A percentile compares a stretch with the other conserved stretches of the same genome.
Conservation (phyloP, 75 land plant species). For the Sequoiadendron giganteum region DNA sequence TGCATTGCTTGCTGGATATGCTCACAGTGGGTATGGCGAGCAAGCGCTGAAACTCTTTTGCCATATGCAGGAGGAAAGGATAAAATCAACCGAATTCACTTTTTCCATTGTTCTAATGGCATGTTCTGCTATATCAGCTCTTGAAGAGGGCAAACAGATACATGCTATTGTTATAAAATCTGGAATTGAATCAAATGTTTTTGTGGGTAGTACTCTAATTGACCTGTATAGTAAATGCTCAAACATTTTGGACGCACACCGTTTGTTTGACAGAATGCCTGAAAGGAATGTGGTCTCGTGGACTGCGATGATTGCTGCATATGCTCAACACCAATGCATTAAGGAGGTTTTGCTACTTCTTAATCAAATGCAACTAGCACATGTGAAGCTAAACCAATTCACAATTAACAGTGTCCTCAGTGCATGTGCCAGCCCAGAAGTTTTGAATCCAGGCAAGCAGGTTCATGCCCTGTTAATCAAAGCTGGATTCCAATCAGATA, state of each 20-base stretch:
- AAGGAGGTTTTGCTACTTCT: slow-evolving; percentile 21
- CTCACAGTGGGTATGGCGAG: slow-evolving; percentile 52
- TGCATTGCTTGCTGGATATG: slow-evolving; percentile 63
- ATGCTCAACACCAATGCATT: slow-evolving; percentile 19
- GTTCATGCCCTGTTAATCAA: slow-evolving; percentile 36
- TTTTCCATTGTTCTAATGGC: slow-evolving; percentile 52
- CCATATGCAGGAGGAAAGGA: slow-evolving; percentile 41
- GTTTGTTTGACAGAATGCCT: slow-evolving; percentile 46
- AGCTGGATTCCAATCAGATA: slow-evolving; percentile 18
- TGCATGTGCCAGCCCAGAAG: slow-evolving; percentile 28
- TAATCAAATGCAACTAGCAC: slow-evolving; percentile 15
- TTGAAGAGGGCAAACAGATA: slow-evolving; percentile 51
- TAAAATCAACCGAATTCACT: slow-evolving; percentile 53
- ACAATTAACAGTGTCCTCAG: slow-evolving; percentile 28
- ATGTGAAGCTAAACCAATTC: slow-evolving; percentile 13
- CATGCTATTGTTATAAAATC: slow-evolving; percentile 42
- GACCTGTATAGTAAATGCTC: slow-evolving; percentile 64
- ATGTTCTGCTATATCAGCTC: slow-evolving; percentile 38
- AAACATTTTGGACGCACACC: slow-evolving; percentile 28
- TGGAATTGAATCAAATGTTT: slow-evolving; percentile 38
- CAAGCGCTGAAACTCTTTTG: slow-evolving; percentile 47
- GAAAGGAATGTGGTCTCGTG: slow-evolving; percentile 69
- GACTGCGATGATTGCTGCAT: slow-evolving; percentile 69
- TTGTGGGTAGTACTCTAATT: slow-evolving; percentile 63
- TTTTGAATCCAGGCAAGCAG: slow-evolving; percentile 18